A percentile compares a stretch with the other conserved stretches of the same genome.
These are phyloP conservation scores for Auriscalpium microsporum DNA, from an alignment of 768 basidiomycete species.

Conservation along the genomic window DNA sequence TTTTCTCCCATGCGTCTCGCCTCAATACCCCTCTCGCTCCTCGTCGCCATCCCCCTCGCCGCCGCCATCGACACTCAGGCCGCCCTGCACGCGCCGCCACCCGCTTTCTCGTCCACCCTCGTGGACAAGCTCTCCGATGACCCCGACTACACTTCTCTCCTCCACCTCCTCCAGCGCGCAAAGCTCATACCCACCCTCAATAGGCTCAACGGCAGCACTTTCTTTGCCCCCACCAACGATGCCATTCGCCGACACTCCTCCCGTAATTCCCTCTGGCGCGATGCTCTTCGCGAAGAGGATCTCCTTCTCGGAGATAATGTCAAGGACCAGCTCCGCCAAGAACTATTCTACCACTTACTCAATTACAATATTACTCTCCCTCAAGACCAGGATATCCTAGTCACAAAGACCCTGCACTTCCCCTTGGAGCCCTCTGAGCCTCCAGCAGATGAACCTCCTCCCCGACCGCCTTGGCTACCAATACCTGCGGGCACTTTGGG, in stretches of 20 bases:
- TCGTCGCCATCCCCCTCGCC: conserved; percentile 25
- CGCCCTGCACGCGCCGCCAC: conserved; percentile 19
- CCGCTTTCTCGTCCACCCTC: conserved; percentile 45
- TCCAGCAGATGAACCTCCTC: conserved; percentile 62
- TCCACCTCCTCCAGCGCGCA: conserved; percentile 72
- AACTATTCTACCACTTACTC: conserved; percentile 89
- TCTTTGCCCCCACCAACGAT: conserved; percentile 95
- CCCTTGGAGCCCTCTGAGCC: conserved; percentile 52
- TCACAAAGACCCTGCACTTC: conserved; percentile 59
- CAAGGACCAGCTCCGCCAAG: conserved; percentile 75
- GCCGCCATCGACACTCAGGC: conserved; percentile 30
- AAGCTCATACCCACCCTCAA: conserved; percentile 90
- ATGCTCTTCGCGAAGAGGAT: conserved; percentile 30
- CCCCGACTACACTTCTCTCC: conserved; percentile 66
- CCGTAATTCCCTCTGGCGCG: conserved; percentile 25
- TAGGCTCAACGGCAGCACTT: conserved; percentile 68
- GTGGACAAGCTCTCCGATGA: conserved; percentile 72
- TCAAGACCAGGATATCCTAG: conserved; percentile 29
- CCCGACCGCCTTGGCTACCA: conserved; percentile 81
- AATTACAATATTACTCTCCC: conserved; percentile 63
- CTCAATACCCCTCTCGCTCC: conserved; percentile 29
- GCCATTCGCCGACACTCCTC: conserved; percentile 54
- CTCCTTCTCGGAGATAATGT: conserved; percentile 61
- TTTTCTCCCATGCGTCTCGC: conserved; percentile 25
- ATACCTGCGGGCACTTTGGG: conserved; percentile 75